These are phyloP conservation scores for Agrostemma githago DNA, from an alignment of 148 eudicot genomes.

Conservation along the genomic window DNA sequence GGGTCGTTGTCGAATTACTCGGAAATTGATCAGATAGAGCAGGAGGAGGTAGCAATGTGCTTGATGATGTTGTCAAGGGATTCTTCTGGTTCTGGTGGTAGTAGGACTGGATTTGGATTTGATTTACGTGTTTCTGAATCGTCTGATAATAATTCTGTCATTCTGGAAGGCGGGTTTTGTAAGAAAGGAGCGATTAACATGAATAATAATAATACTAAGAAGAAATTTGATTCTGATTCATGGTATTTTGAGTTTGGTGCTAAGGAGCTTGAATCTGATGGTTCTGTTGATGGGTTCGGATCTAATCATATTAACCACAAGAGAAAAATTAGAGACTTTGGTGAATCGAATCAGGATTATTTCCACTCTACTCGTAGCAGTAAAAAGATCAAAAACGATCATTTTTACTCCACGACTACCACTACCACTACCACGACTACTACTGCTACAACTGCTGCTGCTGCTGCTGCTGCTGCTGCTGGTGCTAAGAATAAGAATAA, in stretches of 20 bases:
- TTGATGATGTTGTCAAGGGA: constrained; percentile 93
- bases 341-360: constrained; percentile 25
- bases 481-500: too few relatives aligned
- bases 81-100: constrained; percentile 20
- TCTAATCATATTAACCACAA: constrained; percentile 31
- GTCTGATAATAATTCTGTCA: constrained; percentile 69
- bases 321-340: constrained; percentile 19
- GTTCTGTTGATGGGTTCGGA: constrained; percentile 54
- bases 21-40: constrained; percentile 65
- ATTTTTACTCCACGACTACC: constrained; percentile 6
- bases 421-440: neutral
- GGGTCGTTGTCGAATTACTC: constrained; percentile 53
- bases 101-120: constrained; percentile 1
- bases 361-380: too few relatives aligned
- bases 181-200: constrained; percentile 20
- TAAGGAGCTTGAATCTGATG: constrained; percentile 69
- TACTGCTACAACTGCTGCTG: neutral
- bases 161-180: constrained; percentile 58
- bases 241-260: constrained; percentile 63
- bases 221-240: constrained; percentile 61
- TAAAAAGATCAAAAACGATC: constrained; percentile 30
- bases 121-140: constrained; percentile 50
- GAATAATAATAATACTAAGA: constrained; percentile 5
- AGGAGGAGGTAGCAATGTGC: constrained; percentile 76
- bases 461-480: too few relatives aligned